Base-by-base conservation (phyloP, 805 yeast genomes). In the Pichia manshurica region DNA sequence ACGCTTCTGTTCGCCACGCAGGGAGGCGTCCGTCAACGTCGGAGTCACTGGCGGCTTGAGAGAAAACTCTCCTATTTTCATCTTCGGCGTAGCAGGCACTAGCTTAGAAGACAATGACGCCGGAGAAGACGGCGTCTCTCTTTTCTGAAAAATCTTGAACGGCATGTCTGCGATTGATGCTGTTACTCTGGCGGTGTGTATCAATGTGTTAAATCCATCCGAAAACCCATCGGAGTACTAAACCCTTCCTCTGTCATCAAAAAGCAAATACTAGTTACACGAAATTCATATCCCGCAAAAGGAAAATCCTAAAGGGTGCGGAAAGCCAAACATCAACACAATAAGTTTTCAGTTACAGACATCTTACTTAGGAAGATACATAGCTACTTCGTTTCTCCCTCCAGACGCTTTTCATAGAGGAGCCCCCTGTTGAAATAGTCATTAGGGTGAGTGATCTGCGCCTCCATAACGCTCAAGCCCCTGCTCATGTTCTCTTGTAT, bases 371-470 rank as follows among this genome's bases (percentile, higher is more conserved):
- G n/a, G n/a, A 7, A 25, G 29, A 10, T 25, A 25, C 29, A 25
- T 10, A 25, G 29, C 10, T 25, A 25, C 29, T 8, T 25, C 4
- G 34, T 3, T 9, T 33, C 39, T 5, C 42, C 49, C 7, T 50
- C 37, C 1, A 53, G 39, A 15, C 56, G 62, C 49, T 66, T 67
- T 45, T 76, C 82, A 49, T 80, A 66, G 53, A 79, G 80, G 53
- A 83, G 70, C 23, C 87, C 79, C 56, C 95, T 74, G 53, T 85
- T 91, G 62, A 84, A 91, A 66, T 89, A 93, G 52, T 84, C 74
- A 60, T 90, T 89, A 5, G 99, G 98, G 68, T 89, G 96, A 16
- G 77, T 77, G 47, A 91, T 84, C 53, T 79, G 78, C 41, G 78
- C 72, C 50, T 78, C 81, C 49, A 79, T 84, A 22, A 66, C 64